Evolutionary conservation across 2,329 filamentous ascomycete genomes (phyloP).

Genomic region (Cladosporium sp.): DNA sequence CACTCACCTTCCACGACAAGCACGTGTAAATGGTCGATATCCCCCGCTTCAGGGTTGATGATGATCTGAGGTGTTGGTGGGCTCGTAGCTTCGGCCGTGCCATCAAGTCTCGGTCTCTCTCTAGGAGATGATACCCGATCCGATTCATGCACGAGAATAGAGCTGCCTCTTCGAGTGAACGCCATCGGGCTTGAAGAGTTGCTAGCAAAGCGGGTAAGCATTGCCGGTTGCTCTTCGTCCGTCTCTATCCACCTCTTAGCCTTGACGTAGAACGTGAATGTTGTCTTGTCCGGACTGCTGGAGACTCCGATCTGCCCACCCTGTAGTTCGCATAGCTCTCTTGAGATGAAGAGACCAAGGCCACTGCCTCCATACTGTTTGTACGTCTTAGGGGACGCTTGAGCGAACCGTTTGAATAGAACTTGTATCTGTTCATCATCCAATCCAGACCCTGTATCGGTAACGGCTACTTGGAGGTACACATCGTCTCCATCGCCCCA

Average conservation of each 20-base stretch:
- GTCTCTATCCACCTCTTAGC: constrained; percentile 19
- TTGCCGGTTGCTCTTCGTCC: not conserved
- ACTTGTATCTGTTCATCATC: constrained; percentile 35
- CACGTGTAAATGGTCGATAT: constrained; percentile 9
- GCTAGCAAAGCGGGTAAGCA: constrained; percentile 18
- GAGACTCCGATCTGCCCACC: constrained; percentile 67
- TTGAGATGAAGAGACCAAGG: constrained; percentile 65
- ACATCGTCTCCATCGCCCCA: constrained; percentile 26
- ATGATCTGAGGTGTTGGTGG: constrained; percentile 19
- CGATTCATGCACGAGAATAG: constrained; percentile 11
- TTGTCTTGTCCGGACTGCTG: constrained; percentile 55
- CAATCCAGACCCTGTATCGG: constrained; percentile 40
- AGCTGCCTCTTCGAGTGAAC: constrained; percentile 23
- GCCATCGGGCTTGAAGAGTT: constrained; percentile 24
- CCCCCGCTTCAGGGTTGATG: not conserved
- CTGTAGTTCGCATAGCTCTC: constrained; percentile 63
- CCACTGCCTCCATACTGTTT: constrained; percentile 68
- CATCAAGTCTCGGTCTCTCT: not conserved
- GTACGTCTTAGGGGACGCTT: constrained; percentile 63
- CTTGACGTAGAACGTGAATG: constrained; percentile 65
- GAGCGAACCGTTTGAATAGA: constrained; percentile 66
- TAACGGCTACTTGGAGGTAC: constrained; percentile 33
- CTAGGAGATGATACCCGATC: not conserved
- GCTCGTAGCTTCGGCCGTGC: constrained; percentile 5
- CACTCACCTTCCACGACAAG: constrained; percentile 19